Evolutionary conservation across 164 flowering plant species (phyloP), one percentile per base, ranked within the genome.

Genomic region (Liriodendron chinense): DNA sequence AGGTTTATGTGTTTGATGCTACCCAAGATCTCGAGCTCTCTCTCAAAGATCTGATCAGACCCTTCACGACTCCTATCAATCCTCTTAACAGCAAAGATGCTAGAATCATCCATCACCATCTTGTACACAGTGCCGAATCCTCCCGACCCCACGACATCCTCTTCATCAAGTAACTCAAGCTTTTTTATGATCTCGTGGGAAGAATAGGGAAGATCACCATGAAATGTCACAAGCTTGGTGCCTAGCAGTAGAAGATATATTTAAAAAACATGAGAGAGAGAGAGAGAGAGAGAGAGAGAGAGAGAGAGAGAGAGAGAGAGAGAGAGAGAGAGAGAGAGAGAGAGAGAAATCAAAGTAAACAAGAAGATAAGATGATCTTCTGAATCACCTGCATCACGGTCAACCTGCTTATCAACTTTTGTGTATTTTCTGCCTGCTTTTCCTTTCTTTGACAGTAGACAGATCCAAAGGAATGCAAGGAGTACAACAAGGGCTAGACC

Each of bases 121-220:
- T 91, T 84, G 80, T 90, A 96, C 7, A 94, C 99, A 22, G 96
- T 92, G 18, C 99, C 99, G 82, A 86, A 94, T 68, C 99, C 99
- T 77, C 99, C 99, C 2, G 98, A 91, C 0, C 99, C 99, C 14
- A 96, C 94, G 47, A 92, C 89, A 84, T 94, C 90, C 73, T 90
- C 98, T 76, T 91, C 96, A 68, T 83, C 85, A 65, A 96, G 96
- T 61, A 90, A 75, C 80, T 94, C 99, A n/a, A 96, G 86, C 87
- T 94, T 96, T 71, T 89, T 96, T 23, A 96, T 84, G 72, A 96
- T 90, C 78, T 96, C 98, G 75, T 78, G 77, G 22, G 99, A 90
- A 0, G 96, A 83, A 83, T 96, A 96, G 12, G 99, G 99, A 75
- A 96, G 89, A 77, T 96, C 93, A 7, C 99, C 99, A 57, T 92